Percentiles rank a stretch among this genome's conserved stretches.
phyloP scores from a whole-genome alignment of 2,329 filamentous ascomycete species.

The Arthrinium puccinioides region DNA sequence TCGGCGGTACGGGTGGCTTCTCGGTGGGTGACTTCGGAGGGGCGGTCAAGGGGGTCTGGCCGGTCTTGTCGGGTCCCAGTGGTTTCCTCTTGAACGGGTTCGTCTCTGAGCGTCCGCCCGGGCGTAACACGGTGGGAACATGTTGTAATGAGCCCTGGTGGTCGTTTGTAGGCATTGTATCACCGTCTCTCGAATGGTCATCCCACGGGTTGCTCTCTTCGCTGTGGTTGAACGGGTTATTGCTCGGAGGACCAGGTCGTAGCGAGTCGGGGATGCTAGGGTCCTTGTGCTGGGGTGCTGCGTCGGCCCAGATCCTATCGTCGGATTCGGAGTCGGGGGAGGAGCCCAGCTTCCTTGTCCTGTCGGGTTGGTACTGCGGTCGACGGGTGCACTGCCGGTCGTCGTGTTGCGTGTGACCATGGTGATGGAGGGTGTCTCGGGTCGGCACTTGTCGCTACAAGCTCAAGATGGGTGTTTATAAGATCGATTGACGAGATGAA shows the following conservation, averaged over 20 bases:
- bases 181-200: constrained; percentile 9
- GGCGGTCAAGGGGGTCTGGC: constrained; percentile 9
- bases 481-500: no score
- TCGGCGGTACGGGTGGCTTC: constrained; percentile 18
- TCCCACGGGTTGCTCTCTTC: constrained; percentile 29
- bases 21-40: constrained; percentile 10
- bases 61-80: constrained; percentile 6
- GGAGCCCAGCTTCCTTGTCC: constrained; percentile 24
- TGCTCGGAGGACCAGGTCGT: constrained; percentile 20
- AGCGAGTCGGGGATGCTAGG: constrained; percentile 22
- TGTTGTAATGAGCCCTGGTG: constrained; percentile 12
- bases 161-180: constrained; percentile 1
- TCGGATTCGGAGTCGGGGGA: constrained; percentile 24
- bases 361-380: no score
- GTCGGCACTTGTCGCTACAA: no score
- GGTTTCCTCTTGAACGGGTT: constrained; percentile 49
- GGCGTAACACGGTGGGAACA: constrained; percentile 24
- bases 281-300: constrained; percentile 8
- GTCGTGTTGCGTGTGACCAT: constrained; percentile 39
- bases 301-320: constrained; percentile 19
- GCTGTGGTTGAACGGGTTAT: constrained; percentile 19
- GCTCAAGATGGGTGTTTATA: no score
- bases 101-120: constrained; percentile 31
- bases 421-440: no score
- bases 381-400: no score